These are phyloP conservation scores for Austropuccinia psidii DNA, from an alignment of 1,284 basidiomycete species.

Conservation along the genomic window DNA sequence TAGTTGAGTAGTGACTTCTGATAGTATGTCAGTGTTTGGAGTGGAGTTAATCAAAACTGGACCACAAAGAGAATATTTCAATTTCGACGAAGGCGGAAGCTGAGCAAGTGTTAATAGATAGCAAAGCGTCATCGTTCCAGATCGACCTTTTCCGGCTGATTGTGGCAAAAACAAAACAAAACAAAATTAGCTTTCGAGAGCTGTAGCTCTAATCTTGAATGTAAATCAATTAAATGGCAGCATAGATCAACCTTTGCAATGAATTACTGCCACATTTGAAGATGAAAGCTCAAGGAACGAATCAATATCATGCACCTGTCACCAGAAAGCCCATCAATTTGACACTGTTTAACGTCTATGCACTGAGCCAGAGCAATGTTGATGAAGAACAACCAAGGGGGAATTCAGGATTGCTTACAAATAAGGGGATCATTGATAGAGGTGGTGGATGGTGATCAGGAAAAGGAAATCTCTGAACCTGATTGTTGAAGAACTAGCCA, in stretches of 20 bases:
- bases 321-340: background rate
- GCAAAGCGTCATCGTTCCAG: constrained; percentile 9
- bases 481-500: background rate
- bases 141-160: constrained; percentile 10
- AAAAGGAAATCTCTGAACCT: constrained; percentile 44
- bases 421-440: constrained; percentile 44
- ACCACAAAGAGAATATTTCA: background rate
- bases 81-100: background rate
- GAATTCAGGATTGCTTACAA: constrained; percentile 39
- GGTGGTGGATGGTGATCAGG: constrained; percentile 45
- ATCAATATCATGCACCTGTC: constrained; percentile 40
- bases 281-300: constrained; percentile 43
- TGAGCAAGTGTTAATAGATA: background rate
- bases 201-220: background rate
- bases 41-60: background rate
- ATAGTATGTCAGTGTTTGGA: too few species aligned
- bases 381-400: background rate
- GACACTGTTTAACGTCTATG: background rate
- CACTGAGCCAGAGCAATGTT: too few species aligned
- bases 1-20: too few species aligned
- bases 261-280: constrained; percentile 44
- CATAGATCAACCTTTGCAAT: constrained; percentile 41
- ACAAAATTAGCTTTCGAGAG: background rate
- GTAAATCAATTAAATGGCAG: background rate
- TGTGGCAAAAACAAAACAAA: too few species aligned